Percentiles rank a stretch among this genome's conserved stretches.
Conservation (phyloP, 1,284 basidiomycete genomes). For the Trichosporon sp. region DNA sequence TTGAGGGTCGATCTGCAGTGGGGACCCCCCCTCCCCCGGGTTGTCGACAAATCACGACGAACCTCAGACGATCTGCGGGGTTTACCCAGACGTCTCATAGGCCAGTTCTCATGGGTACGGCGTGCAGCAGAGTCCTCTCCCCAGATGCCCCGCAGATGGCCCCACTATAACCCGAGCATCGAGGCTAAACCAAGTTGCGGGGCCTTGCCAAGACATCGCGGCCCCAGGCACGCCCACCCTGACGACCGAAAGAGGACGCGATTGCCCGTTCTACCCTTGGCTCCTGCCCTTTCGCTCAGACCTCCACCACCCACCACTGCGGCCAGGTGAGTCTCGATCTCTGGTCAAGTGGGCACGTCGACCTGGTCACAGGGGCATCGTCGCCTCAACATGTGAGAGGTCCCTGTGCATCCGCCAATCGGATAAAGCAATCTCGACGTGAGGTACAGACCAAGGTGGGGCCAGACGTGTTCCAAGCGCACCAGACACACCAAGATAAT, state of each 20-base stretch:
- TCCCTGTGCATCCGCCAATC: not conserved
- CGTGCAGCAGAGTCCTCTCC: not conserved
- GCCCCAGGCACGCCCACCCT: slow-evolving; percentile 1
- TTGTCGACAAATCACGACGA: not conserved
- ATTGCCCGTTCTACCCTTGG: not conserved
- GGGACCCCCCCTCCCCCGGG: not conserved
- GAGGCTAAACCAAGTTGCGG: slow-evolving; percentile 13
- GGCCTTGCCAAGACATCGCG: slow-evolving; percentile 8
- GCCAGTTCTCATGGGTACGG: not conserved
- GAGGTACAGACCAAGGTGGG: not conserved
- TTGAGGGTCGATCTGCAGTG: not conserved
- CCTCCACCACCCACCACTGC: not conserved
- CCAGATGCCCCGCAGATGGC: slow-evolving; percentile 1
- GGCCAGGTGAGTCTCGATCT: slow-evolving; percentile 2
- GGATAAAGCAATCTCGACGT: not conserved
- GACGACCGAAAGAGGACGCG: not conserved
- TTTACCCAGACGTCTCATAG: slow-evolving; percentile 10
- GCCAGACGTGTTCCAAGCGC: not conserved
- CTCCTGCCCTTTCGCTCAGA: not conserved
- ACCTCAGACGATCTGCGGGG: slow-evolving; percentile 10
- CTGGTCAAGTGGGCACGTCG: slow-evolving; percentile 8
- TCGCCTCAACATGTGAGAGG: not conserved
- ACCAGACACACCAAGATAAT: not conserved
- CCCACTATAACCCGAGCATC: not conserved
- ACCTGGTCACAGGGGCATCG: not conserved